Evolutionary conservation across 768 basidiomycete species (phyloP).

Genomic region (Filobasidium wieringae): DNA sequence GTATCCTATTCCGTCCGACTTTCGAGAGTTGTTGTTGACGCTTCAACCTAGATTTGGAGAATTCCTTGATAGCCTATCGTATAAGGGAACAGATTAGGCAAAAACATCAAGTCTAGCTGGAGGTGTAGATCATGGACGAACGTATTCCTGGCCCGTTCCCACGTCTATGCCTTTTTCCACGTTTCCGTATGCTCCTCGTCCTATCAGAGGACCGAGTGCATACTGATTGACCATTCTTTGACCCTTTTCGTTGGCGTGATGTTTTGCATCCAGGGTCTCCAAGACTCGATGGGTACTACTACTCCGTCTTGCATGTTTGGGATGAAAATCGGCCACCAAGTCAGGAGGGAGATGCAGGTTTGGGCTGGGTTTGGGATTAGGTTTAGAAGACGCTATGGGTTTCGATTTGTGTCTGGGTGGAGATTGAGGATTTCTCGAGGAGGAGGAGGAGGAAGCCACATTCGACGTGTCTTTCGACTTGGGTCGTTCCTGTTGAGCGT

Average conservation of each 20-base stretch:
- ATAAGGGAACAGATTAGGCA: neutral
- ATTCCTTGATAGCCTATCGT: slow-evolving; percentile 39
- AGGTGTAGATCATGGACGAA: slow-evolving; percentile 15
- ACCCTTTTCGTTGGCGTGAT: slow-evolving; percentile 29
- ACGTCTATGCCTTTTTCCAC: slow-evolving; percentile 38
- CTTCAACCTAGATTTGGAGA: slow-evolving; percentile 37
- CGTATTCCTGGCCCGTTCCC: slow-evolving; percentile 35
- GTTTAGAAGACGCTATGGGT: neutral
- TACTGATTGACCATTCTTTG: slow-evolving; percentile 36
- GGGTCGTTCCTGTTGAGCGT: neutral
- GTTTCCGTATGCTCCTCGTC: slow-evolving; percentile 37
- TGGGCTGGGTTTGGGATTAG: neutral
- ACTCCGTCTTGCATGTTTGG: slow-evolving; percentile 1
- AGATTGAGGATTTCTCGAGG: neutral
- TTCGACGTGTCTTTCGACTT: neutral
- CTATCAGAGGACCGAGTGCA: slow-evolving; percentile 31
- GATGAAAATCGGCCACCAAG: too few relatives aligned
- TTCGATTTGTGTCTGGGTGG: neutral
- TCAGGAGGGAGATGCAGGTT: too few relatives aligned
- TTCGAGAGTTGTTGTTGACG: slow-evolving; percentile 19
- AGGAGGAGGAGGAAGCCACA: neutral
- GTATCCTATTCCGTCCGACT: neutral
- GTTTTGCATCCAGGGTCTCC: slow-evolving; percentile 31
- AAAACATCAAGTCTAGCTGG: neutral
- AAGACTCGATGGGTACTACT: slow-evolving; percentile 15